phyloP scores from a whole-genome alignment of 306 rosid species.

The Trichosanthes truncata region DNA sequence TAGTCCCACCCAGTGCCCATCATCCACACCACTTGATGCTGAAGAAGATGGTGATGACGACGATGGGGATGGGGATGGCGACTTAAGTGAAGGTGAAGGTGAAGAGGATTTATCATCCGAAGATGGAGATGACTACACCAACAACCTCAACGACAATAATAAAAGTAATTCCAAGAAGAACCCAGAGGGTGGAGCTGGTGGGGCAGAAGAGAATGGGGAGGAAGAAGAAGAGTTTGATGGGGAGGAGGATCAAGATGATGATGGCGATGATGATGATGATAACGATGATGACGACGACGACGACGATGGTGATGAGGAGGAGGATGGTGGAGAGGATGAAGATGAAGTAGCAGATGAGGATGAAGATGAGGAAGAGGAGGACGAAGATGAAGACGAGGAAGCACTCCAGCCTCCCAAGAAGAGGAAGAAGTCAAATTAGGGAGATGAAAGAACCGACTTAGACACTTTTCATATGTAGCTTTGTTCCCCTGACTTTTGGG shows the following conservation, averaged over 20 bases:
- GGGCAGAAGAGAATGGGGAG: slow-evolving; percentile 54
- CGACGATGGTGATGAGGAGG: slow-evolving; percentile 18
- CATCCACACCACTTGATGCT: slow-evolving; percentile 38
- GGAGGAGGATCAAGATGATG: slow-evolving; percentile 22
- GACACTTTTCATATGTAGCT: slow-evolving; percentile 1
- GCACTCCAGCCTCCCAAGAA: slow-evolving; percentile 94
- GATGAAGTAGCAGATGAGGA: slow-evolving; percentile 45
- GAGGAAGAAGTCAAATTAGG: slow-evolving; percentile 64
- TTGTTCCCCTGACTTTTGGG: slow-evolving; percentile 7
- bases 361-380: slow-evolving; percentile 40
- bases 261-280: slow-evolving; percentile 34
- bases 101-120: slow-evolving; percentile 80
- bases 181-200: slow-evolving; percentile 52
- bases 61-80: slow-evolving; percentile 38
- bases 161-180: slow-evolving; percentile 55
- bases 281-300: slow-evolving; percentile 31
- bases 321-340: slow-evolving; percentile 33
- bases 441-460: background rate
- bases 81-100: slow-evolving; percentile 61
- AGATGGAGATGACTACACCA: slow-evolving; percentile 50
- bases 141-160: slow-evolving; percentile 46
- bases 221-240: slow-evolving; percentile 47
- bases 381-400: slow-evolving; percentile 70
- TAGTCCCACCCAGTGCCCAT: slow-evolving; percentile 19
- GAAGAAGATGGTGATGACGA: slow-evolving; percentile 53